Conservation (phyloP, 441 rosid species). For the Syzygium syzygioides region DNA sequence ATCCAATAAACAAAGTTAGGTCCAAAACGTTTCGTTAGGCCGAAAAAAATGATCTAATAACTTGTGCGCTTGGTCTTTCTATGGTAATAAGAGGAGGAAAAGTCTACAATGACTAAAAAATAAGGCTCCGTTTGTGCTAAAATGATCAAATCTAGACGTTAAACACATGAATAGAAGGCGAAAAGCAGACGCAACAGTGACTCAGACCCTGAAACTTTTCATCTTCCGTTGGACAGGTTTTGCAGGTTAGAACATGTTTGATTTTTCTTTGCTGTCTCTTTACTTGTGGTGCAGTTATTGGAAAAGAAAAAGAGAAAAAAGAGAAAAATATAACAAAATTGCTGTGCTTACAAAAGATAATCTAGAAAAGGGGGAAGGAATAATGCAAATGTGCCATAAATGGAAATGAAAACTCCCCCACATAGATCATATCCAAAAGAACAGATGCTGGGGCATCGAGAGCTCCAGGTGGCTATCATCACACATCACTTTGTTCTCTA, state of each 20-base stretch:
- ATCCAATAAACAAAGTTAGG: background rate
- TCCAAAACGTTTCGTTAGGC: background rate
- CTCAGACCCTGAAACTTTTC: background rate
- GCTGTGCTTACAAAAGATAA: background rate
- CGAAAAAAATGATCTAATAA: background rate
- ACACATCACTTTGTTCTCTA: conserved; percentile 3
- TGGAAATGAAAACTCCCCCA: background rate
- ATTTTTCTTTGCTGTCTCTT: background rate
- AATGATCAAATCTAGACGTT: background rate
- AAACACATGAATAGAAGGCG: background rate
- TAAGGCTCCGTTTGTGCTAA: background rate
- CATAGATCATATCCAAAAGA: background rate
- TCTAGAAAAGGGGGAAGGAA: background rate
- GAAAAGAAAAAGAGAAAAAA: background rate
- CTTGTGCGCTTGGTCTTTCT: background rate
- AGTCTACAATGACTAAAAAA: background rate
- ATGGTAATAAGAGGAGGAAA: background rate
- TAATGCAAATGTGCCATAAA: background rate
- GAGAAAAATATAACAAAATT: background rate
- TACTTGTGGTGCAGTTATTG: background rate
- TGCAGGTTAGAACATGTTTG: background rate
- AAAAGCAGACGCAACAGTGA: background rate
- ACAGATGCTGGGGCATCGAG: background rate
- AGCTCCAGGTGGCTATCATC: conserved; percentile 5
- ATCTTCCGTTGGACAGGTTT: background rate